A percentile compares a stretch with the other conserved stretches of the same genome.
Evolutionary conservation across 1,284 basidiomycete genomes (phyloP).

Genomic region (Trametes hirsuta): DNA sequence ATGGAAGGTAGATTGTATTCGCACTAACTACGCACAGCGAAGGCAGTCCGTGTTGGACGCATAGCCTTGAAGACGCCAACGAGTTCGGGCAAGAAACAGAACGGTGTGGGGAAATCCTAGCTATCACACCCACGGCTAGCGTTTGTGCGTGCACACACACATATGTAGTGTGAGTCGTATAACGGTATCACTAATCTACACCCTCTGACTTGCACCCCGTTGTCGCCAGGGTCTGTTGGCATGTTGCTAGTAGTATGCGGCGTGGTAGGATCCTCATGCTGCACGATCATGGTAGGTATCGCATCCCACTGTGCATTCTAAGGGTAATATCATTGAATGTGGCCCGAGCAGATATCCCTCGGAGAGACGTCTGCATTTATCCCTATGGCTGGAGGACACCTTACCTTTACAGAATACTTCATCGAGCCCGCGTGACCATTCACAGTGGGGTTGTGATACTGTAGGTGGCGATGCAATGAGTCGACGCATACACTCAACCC

Average conservation of each 20-base stretch:
- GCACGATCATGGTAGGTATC: constrained; percentile 41
- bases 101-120: no score
- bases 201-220: background rate
- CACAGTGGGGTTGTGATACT: constrained; percentile 83
- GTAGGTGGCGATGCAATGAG: constrained; percentile 31
- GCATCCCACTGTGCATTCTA: background rate
- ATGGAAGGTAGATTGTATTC: no score
- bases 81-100: no score
- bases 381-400: constrained; percentile 66
- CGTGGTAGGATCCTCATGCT: constrained; percentile 65
- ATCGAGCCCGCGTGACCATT: constrained; percentile 82
- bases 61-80: no score
- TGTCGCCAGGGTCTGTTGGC: constrained; percentile 47
- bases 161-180: no score
- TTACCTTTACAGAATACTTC: constrained; percentile 79
- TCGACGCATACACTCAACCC: background rate
- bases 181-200: no score
- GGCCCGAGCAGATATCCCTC: constrained; percentile 38
- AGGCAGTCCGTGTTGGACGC: no score
- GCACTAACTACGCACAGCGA: no score
- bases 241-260: constrained; percentile 68
- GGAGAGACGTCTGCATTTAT: constrained; percentile 42
- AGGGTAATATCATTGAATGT: constrained; percentile 35
- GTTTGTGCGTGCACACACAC: no score
- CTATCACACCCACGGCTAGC: no score